Conservation (phyloP, 352 stramenopile genomes). For the Phytopythium boreale region DNA sequence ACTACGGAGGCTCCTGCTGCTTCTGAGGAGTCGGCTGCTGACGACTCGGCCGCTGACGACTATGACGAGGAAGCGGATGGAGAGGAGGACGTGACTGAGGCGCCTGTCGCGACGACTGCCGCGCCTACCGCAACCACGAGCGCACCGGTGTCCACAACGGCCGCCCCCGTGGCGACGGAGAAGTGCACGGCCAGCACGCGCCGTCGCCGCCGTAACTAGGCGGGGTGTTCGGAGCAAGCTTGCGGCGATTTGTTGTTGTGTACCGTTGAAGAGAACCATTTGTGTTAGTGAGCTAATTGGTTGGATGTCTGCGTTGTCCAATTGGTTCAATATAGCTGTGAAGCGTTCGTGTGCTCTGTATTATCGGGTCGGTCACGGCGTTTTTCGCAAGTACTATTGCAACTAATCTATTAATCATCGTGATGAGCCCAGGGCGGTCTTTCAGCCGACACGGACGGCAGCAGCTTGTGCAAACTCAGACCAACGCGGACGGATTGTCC, state of each 20-base stretch:
- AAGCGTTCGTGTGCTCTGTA: neutral
- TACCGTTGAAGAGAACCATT: neutral
- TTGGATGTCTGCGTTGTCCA: neutral
- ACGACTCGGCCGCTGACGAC: neutral
- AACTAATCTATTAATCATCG: too few species aligned
- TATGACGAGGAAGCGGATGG: constrained; percentile 1
- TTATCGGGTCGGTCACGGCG: too few species aligned
- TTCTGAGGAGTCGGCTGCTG: neutral
- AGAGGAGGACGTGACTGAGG: neutral
- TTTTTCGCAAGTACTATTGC: too few species aligned
- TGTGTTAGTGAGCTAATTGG: neutral
- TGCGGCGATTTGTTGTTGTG: neutral
- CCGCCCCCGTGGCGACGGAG: constrained; percentile 2
- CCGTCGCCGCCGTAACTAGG: constrained; percentile 23
- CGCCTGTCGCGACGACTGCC: neutral
- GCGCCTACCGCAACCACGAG: constrained; percentile 1
- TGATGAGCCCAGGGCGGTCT: too few species aligned
- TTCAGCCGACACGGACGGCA: too few species aligned
- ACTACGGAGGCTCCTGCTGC: constrained; percentile 6
- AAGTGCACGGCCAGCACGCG: constrained; percentile 16
- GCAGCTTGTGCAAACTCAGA: too few species aligned
- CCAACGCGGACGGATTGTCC: too few species aligned
- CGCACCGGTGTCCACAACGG: constrained; percentile 4
- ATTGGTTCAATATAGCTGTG: neutral
- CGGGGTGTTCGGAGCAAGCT: neutral